Evolutionary conservation across 352 stramenopile genomes (phyloP), one percentile per base, ranked within the genome.

Genomic region (Aphanomyces stellatus): DNA sequence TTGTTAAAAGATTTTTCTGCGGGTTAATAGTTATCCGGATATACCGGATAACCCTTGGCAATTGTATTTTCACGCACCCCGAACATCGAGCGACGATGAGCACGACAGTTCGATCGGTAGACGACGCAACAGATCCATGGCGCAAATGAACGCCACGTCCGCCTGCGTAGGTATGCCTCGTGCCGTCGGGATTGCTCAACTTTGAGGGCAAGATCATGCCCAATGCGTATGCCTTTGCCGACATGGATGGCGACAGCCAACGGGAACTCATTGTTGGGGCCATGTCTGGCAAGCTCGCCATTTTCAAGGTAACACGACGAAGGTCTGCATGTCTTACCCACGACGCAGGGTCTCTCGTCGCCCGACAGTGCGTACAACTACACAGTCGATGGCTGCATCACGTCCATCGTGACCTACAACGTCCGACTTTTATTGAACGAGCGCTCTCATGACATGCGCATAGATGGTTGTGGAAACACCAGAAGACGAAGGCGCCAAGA

Each of bases 201-300:
- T 71, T 91, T 64, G 81, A 86, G 40, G 81, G 71, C 31, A 86
- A 88, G 62, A 77, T 91, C 34, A 64, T 93, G 63, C 73, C 78
- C 25, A 91, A 91, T 72, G 85, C 85, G 43, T 71, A 81, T 53
- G 80, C 81, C 6, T 72, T 79, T 34, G 85, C 74, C 17, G 80
- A 93, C 69, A 71, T 90, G 27, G 80, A 89, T 37, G 22, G 8
- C 56, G 81, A 91, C 65, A 80, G 81, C 64, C 62, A 72, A 15
- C 77, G 76, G 41, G 85, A 90, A 49, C 62, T 93, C 51, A 68
- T 93, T 33, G 78, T 91, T 33, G 85, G 85, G 41, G 83, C 85
- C 8, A 73, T 88, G 30, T 69, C 71, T 30, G 85, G 85, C 60
- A 76, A 73, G 31, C 65, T 93, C n/a, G 77, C 74, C 1, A 75